These are phyloP conservation scores for Coemansia umbellata DNA, from an alignment of 192 early-diverging fungal genomes.

Conservation along the genomic window DNA sequence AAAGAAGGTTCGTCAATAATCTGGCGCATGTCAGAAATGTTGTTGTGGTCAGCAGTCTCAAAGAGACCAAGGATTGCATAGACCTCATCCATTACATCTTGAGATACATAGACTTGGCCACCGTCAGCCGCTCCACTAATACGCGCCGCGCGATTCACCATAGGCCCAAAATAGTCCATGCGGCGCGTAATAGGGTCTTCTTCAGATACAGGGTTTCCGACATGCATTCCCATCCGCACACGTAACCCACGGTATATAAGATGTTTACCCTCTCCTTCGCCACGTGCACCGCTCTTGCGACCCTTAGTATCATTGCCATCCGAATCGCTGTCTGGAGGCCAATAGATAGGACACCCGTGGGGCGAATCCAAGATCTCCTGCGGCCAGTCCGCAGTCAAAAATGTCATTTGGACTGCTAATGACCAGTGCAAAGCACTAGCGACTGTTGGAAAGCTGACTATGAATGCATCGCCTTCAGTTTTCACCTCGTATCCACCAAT, in stretches of 20 bases:
- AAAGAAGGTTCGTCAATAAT: constrained; percentile 51
- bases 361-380: constrained; percentile 72
- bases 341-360: constrained; percentile 72
- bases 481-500: constrained; percentile 94
- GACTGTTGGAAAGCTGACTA: constrained; percentile 85
- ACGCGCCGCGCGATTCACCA: constrained; percentile 85
- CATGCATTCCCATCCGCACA: constrained; percentile 93
- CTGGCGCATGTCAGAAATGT: constrained; percentile 50
- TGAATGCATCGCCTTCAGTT: constrained; percentile 93
- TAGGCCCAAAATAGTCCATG: constrained; percentile 96
- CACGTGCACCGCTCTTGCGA: constrained; percentile 10
- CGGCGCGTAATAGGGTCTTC: constrained; percentile 82
- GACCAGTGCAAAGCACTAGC: constrained; percentile 82
- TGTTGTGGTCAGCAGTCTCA: constrained; percentile 48
- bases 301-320: constrained; percentile 6
- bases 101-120: constrained; percentile 83
- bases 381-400: constrained; percentile 85
- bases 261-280: constrained; percentile 28
- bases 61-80: constrained; percentile 46
- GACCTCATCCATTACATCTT: constrained; percentile 71
- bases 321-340: constrained; percentile 44
- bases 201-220: constrained; percentile 82
- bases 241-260: constrained; percentile 81
- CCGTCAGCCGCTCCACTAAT: constrained; percentile 83
- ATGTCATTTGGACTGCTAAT: constrained; percentile 76